A percentile compares a stretch with the other conserved stretches of the same genome.
Evolutionary conservation across 176 grass and related monocot genomes (phyloP).

Genomic region (Thalia dealbata): DNA sequence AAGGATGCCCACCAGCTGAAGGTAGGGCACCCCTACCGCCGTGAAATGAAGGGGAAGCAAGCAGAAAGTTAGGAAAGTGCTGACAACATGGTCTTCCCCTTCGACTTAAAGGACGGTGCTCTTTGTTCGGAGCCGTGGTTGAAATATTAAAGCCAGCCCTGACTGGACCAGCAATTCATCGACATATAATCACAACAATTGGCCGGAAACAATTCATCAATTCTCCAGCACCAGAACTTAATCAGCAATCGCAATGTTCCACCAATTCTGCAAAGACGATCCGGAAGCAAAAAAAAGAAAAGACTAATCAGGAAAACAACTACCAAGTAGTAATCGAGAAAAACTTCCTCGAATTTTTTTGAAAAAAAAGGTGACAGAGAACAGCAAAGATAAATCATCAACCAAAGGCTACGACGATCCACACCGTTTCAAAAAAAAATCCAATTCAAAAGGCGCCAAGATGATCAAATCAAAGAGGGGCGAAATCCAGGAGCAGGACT

Average conservation of each 20-base stretch:
- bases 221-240: background rate
- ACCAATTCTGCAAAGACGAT: background rate
- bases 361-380: too few relatives aligned
- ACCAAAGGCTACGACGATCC: background rate
- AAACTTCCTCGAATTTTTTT: too few relatives aligned
- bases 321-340: too few relatives aligned
- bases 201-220: background rate
- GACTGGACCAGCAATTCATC: conserved; percentile 40
- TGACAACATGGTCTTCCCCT: conserved; percentile 45
- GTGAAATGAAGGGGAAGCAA: conserved; percentile 80
- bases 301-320: background rate
- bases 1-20: conserved; percentile 85
- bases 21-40: conserved; percentile 79
- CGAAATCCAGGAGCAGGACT: background rate
- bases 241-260: background rate
- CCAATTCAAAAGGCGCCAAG: background rate
- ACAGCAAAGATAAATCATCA: background rate
- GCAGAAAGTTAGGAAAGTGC: conserved; percentile 61
- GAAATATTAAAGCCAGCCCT: conserved; percentile 61
- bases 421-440: background rate
- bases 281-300: background rate
- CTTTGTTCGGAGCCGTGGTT: conserved; percentile 75
- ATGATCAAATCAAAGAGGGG: background rate
- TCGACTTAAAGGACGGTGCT: conserved; percentile 27
- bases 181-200: background rate